Conservation (phyloP, 305 asterid genomes). For the Fraxinus paxiana region DNA sequence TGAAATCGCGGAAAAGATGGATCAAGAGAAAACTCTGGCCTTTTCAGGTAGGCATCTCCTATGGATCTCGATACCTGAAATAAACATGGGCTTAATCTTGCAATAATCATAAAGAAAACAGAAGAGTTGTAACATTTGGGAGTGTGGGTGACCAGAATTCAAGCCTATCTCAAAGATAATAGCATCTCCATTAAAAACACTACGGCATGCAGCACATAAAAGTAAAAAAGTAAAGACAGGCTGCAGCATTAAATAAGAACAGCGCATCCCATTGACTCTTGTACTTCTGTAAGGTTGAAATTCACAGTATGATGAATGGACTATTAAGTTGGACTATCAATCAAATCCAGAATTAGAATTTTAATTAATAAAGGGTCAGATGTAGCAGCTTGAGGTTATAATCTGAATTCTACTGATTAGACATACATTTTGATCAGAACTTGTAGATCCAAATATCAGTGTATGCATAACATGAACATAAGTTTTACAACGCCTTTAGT, state of each 20-base stretch:
- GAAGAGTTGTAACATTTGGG: neutral
- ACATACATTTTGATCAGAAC: neutral
- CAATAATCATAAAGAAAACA: slow-evolving; percentile 2
- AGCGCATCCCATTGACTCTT: neutral
- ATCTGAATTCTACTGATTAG: slow-evolving; percentile 1
- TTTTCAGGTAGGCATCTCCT: slow-evolving; percentile 83
- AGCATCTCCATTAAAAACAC: neutral
- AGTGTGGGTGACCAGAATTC: neutral
- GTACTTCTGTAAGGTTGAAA: neutral
- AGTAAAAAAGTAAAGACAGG: neutral
- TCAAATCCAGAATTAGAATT: neutral
- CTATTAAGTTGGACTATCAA: neutral
- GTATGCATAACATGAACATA: neutral
- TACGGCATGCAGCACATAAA: neutral
- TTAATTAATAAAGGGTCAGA: neutral
- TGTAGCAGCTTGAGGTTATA: neutral
- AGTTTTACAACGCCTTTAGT: neutral
- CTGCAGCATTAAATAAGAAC: neutral
- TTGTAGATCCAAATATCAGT: neutral
- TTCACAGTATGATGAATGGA: neutral
- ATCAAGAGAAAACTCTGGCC: slow-evolving; percentile 57
- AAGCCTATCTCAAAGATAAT: neutral
- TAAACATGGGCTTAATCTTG: neutral
- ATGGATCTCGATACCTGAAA: slow-evolving; percentile 80
- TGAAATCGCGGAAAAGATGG: slow-evolving; percentile 57